Evolutionary conservation across 2,329 filamentous ascomycete genomes (phyloP), one percentile per base, ranked within the genome.

Genomic region (Thielaviopsis euricoi): DNA sequence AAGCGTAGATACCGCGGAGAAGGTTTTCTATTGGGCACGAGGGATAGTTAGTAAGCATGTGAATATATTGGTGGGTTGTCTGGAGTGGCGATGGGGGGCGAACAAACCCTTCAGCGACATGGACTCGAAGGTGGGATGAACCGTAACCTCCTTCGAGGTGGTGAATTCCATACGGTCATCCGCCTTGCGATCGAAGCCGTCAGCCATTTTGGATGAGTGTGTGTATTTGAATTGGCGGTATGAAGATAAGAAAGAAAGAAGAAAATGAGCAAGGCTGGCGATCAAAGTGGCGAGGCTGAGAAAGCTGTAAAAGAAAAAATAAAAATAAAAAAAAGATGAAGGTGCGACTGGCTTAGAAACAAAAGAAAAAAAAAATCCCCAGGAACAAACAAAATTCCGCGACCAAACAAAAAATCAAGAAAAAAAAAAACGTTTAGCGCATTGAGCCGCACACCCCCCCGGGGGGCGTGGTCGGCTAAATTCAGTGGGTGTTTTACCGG

Each of bases 131-230:
- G 90, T 95, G 52, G 90, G 89, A 66, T 91, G 89, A 60, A 93
- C 93, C 1, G 87, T 93, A 61, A 97, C 91, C 78, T 97, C 93
- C 75, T 95, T 96, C 63, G 91, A 96, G 70, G 93, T 98, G 64
- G 86, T 86, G 72, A 98, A 97, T 76, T 97, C 91, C 84, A 97
- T 95, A 72, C 88, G 84, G 78, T 95, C 90, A 71, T 97, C 93
- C 63, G 85, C 83, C 75, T 90, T 90, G 74, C 88, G 86, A 73
- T 98, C 91, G 69, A 97, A 83, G 62, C 61, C 83, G 72, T 97
- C 91, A 63, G 90, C 89, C 93, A 97, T 98, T 62, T 87, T 67
- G 60, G 57, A 55, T 52, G 55, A 56, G 40, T 13, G 26, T 52
- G 40, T 13, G 26, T 52, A 26, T 15, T 37, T 33, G 43, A 48